Percentiles rank a stretch among this genome's conserved stretches.
These are phyloP conservation scores for Thelephora aurantiotincta DNA, from an alignment of 768 basidiomycete genomes.

Conservation along the genomic window DNA sequence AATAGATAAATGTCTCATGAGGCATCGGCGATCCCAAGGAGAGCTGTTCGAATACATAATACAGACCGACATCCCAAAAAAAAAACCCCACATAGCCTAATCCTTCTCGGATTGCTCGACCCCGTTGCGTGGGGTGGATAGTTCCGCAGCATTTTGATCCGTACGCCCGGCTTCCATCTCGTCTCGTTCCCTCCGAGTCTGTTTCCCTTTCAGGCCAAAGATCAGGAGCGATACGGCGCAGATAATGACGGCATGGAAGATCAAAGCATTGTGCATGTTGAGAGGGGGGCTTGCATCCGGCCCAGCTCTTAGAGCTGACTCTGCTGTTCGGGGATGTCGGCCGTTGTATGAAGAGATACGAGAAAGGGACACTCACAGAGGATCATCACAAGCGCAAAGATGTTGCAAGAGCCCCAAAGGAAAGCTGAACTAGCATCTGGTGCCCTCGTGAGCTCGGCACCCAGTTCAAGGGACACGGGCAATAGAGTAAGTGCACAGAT, in stretches of 20 bases:
- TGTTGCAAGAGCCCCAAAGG: constrained; percentile 69
- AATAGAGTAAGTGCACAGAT: constrained; percentile 52
- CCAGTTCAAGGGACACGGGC: constrained; percentile 65
- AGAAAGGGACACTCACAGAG: constrained; percentile 28
- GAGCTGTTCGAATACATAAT: no score
- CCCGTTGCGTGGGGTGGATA: no score
- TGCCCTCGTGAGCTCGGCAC: constrained; percentile 67
- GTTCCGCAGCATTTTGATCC: no score
- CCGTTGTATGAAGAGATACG: background rate
- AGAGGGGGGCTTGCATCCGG: constrained; percentile 48
- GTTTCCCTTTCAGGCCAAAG: constrained; percentile 43
- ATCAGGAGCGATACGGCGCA: constrained; percentile 24
- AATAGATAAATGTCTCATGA: no score
- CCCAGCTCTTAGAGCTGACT: constrained; percentile 54
- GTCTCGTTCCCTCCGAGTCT: constrained; percentile 49
- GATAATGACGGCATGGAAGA: constrained; percentile 48
- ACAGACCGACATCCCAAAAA: no score
- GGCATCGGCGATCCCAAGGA: no score
- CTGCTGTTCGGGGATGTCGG: constrained; percentile 22
- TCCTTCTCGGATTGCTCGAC: no score
- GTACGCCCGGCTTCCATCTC: constrained; percentile 15
- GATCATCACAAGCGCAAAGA: constrained; percentile 47
- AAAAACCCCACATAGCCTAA: no score
- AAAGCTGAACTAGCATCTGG: constrained; percentile 65
- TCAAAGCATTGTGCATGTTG: constrained; percentile 55